Evolutionary conservation across 352 stramenopile species (phyloP).

Genomic region (Globisporangium sylvaticum): DNA sequence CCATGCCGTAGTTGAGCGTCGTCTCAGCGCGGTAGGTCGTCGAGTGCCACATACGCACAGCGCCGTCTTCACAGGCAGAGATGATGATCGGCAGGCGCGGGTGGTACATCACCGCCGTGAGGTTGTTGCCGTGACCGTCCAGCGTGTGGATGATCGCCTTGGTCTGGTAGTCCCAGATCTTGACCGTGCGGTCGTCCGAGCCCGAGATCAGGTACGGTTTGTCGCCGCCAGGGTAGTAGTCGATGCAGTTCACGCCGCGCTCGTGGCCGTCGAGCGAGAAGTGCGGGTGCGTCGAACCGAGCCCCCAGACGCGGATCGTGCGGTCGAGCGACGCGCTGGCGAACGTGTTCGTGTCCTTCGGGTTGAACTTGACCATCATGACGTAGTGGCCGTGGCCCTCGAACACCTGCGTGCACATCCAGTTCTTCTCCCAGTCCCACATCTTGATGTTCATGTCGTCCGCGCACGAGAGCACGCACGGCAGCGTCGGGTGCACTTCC

Average conservation of each 20-base stretch:
- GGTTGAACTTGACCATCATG: constrained; percentile 99
- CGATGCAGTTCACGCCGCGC: constrained; percentile 97
- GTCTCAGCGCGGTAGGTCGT: constrained; percentile 97
- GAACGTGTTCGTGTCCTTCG: constrained; percentile 99
- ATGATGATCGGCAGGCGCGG: constrained; percentile 98
- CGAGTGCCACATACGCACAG: constrained; percentile 91
- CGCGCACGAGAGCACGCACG: constrained; percentile 94
- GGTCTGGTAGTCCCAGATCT: constrained; percentile 99
- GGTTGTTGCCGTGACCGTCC: constrained; percentile 98
- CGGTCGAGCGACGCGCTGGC: constrained; percentile 96
- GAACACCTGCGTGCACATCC: constrained; percentile 72
- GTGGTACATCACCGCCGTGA: constrained; percentile 98
- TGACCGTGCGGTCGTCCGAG: constrained; percentile 95
- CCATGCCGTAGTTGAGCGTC: constrained; percentile 99
- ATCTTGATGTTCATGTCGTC: constrained; percentile 99
- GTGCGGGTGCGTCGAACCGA: constrained; percentile 91
- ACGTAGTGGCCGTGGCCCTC: constrained; percentile 98
- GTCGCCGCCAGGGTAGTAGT: constrained; percentile 98
- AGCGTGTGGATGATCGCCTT: constrained; percentile 99
- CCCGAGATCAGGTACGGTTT: constrained; percentile 98
- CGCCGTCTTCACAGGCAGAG: constrained; percentile 96
- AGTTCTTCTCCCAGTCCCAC: constrained; percentile 96
- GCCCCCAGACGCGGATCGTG: constrained; percentile 94
- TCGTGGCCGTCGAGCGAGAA: constrained; percentile 93
- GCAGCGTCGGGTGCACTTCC: constrained; percentile 95